phyloP scores from a whole-genome alignment of 1,284 basidiomycete genomes.

The Tilletia horrida region DNA sequence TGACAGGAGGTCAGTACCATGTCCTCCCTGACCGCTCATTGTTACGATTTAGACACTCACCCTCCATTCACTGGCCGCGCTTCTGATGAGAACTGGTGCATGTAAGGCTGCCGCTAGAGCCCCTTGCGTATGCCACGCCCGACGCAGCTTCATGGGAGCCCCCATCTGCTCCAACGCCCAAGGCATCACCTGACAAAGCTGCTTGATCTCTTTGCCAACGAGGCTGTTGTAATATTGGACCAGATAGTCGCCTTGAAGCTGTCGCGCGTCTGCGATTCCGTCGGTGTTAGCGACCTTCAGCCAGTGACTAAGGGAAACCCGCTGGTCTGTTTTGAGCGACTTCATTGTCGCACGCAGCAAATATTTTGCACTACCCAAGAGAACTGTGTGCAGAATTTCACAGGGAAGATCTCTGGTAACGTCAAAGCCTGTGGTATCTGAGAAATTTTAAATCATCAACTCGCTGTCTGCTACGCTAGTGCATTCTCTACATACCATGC shows the following conservation, averaged over 20 bases:
- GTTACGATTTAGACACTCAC: not conserved
- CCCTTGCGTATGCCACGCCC: not conserved
- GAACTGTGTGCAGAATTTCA: slow-evolving; percentile 1
- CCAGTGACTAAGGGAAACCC: not conserved
- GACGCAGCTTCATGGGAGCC: not conserved
- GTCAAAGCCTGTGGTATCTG: not conserved
- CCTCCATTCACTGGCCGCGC: not conserved
- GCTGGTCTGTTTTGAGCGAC: not conserved
- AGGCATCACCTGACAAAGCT: not conserved
- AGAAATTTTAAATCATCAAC: not conserved
- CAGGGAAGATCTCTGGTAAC: not conserved
- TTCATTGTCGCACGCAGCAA: not conserved
- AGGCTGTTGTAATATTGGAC: not conserved
- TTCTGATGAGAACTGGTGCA: not conserved
- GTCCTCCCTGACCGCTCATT: not conserved
- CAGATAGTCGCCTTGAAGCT: not conserved
- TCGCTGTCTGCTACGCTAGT: not conserved
- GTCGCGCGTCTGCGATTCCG: not conserved
- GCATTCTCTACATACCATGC: not conserved
- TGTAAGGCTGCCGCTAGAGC: not conserved
- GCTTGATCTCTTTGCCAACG: not conserved
- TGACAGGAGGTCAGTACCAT: not conserved
- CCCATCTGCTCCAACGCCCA: not conserved
- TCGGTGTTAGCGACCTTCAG: not conserved
- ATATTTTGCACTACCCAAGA: not conserved